phyloP scores from a whole-genome alignment of 257 asterid genomes.

The Gentiana macrophylla region DNA sequence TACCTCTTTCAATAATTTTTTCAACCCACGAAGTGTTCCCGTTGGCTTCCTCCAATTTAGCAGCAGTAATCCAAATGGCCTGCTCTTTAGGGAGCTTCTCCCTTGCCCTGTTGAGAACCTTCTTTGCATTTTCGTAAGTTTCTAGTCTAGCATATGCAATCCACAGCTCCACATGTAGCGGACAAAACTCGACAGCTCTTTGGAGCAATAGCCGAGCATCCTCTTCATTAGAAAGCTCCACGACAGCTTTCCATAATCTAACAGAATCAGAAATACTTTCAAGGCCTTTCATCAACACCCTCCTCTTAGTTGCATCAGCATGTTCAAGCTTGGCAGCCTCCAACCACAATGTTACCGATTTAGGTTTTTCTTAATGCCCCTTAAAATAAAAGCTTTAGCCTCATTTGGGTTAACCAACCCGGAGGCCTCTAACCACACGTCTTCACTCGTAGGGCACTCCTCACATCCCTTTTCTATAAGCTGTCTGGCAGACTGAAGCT shows the following conservation, averaged over 20 bases:
- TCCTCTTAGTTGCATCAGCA: slow-evolving; percentile 55
- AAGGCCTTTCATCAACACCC: no score
- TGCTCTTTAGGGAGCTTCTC: slow-evolving; percentile 79
- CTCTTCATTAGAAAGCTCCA: no score
- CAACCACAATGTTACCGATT: slow-evolving; percentile 86
- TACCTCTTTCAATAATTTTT: slow-evolving; percentile 74
- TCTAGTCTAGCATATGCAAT: slow-evolving; percentile 88
- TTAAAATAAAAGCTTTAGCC: slow-evolving; percentile 80
- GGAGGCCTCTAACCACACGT: slow-evolving; percentile 90
- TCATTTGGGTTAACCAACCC: slow-evolving; percentile 61
- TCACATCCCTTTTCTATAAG: slow-evolving; percentile 72
- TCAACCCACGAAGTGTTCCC: slow-evolving; percentile 62
- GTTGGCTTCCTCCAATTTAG: slow-evolving; percentile 88
- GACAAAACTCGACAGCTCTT: no score
- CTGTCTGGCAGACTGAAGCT: slow-evolving; percentile 55
- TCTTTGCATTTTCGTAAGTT: slow-evolving; percentile 68
- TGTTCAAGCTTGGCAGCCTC: slow-evolving; percentile 82
- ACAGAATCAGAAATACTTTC: no score
- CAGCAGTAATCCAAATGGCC: slow-evolving; percentile 87
- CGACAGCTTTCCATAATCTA: no score
- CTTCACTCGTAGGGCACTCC: slow-evolving; percentile 82
- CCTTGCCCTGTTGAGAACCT: slow-evolving; percentile 76
- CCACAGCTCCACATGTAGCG: slow-evolving; percentile 82
- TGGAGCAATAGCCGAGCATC: no score
- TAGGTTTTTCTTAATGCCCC: slow-evolving; percentile 80